These are phyloP conservation scores for Cyclaneusma minus DNA, from an alignment of 2,329 filamentous ascomycete species.

Conservation along the genomic window DNA sequence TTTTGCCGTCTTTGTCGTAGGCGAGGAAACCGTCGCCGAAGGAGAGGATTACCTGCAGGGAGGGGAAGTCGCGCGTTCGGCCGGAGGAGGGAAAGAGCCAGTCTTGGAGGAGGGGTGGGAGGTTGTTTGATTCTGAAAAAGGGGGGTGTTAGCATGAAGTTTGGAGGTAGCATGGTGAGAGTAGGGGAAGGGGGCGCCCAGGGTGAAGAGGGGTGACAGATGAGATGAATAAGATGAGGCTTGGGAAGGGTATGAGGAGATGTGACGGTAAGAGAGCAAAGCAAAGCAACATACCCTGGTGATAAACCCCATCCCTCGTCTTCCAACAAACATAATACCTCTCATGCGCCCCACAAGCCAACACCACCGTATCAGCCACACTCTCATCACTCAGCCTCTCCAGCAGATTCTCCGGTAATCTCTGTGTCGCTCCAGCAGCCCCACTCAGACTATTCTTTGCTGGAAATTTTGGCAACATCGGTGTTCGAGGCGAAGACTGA, in stretches of 20 bases:
- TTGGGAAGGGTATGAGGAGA: too few species aligned
- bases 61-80: constrained; percentile 6
- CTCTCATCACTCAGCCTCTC: constrained; percentile 6
- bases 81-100: constrained; percentile 8
- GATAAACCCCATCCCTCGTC: constrained; percentile 8
- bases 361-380: constrained; percentile 8
- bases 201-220: too few species aligned
- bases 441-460: neutral
- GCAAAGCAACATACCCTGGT: constrained; percentile 11
- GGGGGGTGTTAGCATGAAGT: neutral
- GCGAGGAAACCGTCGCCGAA: constrained; percentile 12
- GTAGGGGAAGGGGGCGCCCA: neutral
- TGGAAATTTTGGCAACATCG: neutral
- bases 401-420: constrained; percentile 36
- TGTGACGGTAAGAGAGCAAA: too few species aligned
- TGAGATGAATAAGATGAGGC: too few species aligned
- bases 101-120: constrained; percentile 5
- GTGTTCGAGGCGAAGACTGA: neutral
- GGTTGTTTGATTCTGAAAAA: constrained; percentile 7
- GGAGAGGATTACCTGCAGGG: constrained; percentile 10
- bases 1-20: constrained; percentile 9
- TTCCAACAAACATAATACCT: constrained; percentile 12
- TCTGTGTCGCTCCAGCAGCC: constrained; percentile 27
- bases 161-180: neutral
- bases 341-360: constrained; percentile 11